Evolutionary conservation across 1,284 basidiomycete genomes (phyloP).

Genomic region (Xanthoconium separans): DNA sequence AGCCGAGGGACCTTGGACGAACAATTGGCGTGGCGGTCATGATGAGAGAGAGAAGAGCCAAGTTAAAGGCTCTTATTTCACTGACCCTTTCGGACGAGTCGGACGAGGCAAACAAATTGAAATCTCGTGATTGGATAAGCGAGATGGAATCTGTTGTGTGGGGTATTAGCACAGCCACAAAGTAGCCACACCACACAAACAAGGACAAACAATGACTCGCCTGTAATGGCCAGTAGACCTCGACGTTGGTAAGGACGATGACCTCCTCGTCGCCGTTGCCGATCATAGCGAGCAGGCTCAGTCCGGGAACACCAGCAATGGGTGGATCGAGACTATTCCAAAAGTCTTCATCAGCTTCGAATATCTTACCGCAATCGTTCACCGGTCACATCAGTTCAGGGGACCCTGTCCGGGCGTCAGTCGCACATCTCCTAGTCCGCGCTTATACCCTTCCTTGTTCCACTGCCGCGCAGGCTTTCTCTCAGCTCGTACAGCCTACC

Average conservation of each 20-base stretch:
- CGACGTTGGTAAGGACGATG: constrained; percentile 30
- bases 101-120: neutral
- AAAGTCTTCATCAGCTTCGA: constrained; percentile 26
- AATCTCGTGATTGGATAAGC: too few relatives aligned
- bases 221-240: neutral
- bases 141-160: neutral
- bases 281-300: constrained; percentile 34
- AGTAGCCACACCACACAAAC: constrained; percentile 22
- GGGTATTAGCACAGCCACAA: constrained; percentile 6
- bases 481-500: constrained; percentile 66
- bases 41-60: neutral
- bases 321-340: constrained; percentile 33
- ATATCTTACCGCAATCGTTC: constrained; percentile 28
- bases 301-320: constrained; percentile 20
- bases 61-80: neutral
- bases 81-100: constrained; percentile 1
- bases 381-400: constrained; percentile 35
- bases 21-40: constrained; percentile 11
- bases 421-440: constrained; percentile 60
- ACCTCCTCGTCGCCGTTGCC: constrained; percentile 33
- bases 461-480: constrained; percentile 68
- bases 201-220: constrained; percentile 14
- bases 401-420: constrained; percentile 45
- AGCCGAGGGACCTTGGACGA: neutral
- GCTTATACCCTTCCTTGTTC: constrained; percentile 70